phyloP scores from a whole-genome alignment of 2,329 filamentous ascomycete species.

The Xylariaceae sp. region DNA sequence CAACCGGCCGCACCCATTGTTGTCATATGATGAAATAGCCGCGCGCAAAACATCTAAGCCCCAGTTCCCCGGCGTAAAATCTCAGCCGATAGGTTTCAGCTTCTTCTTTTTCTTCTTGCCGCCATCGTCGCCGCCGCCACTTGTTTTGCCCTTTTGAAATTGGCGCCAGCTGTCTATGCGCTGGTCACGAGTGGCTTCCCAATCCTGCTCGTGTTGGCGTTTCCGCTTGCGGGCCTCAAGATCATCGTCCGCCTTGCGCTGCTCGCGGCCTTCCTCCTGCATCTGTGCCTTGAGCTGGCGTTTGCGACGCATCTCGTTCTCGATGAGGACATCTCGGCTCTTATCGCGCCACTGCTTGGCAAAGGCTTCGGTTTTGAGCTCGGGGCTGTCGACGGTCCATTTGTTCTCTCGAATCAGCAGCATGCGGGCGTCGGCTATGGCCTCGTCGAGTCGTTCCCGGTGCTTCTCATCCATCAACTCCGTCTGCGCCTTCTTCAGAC shows the following conservation, averaged over 20 bases:
- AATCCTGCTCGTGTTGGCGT: conserved; percentile 88
- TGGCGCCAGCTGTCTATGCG: conserved; percentile 91
- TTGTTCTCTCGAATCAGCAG: conserved; percentile 91
- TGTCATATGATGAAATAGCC: not conserved
- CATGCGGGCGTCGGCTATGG: conserved; percentile 92
- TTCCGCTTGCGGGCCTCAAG: conserved; percentile 73
- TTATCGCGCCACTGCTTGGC: conserved; percentile 84
- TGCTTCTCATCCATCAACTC: conserved; percentile 92
- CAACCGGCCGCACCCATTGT: not conserved
- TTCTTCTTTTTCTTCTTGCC: conserved; percentile 67
- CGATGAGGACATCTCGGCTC: conserved; percentile 80
- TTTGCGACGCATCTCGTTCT: conserved; percentile 80
- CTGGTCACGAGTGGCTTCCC: conserved; percentile 88
- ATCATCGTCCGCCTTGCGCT: conserved; percentile 81
- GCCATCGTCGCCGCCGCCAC: conserved; percentile 36
- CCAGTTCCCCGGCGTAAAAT: conserved; percentile 4
- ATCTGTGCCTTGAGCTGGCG: conserved; percentile 89
- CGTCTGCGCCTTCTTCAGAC: conserved; percentile 89
- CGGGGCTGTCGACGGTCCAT: conserved; percentile 81
- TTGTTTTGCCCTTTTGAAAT: conserved; percentile 71
- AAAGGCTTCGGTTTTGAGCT: conserved; percentile 80
- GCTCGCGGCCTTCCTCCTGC: conserved; percentile 90
- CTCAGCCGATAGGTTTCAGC: conserved; percentile 56
- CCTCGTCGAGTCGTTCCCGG: conserved; percentile 80
- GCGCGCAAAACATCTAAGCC: conserved; percentile 4